Base-by-base conservation (phyloP, 805 yeast genomes). In the Candida sonorensis region DNA sequence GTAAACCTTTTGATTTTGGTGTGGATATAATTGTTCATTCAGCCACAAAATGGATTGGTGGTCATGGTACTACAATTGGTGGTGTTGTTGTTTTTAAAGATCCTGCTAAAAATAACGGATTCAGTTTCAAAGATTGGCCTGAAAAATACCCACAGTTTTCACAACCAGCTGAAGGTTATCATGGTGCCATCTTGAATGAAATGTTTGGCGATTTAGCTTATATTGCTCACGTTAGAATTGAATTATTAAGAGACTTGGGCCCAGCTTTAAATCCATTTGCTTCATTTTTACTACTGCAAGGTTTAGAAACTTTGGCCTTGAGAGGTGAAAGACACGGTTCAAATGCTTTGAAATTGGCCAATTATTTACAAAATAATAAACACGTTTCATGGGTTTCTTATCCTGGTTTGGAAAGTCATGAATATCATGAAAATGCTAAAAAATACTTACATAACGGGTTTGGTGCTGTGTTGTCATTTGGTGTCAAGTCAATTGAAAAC, bases 21-120 rank as follows among this genome's bases (percentile, higher is more conserved):
- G 97, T 86, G 29, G 96, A 88, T 57, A 81, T 88, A 44, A 81
- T 90, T 21, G 82, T 82, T 14, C 95, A 88, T 60, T 87, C 96
- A 40, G 95, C 96, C 34, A 88, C 97, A 38, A 88, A 88, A 61
- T 90, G 96, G 96, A 88, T 88, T 45, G 95, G 95, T 42, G 97
- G 97, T 38, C 97, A 88, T 55, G 97, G 97, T 55, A 86, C 83
- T 36, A 85, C 96, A 27, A 79, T 88, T 59, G 97, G 82, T 33
- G 97, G 97, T 68, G 83, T 80, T 33, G 69, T 90, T 44, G 70
- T 90, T 29, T 55, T 34, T 44, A 55, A 53, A 28, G 51, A 53
- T 30, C 46, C 50, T 13, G 38, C 45, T 13, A 96, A 90, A 57
- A 75, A 87, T 23, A 96, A 97, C 46, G 88, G 82, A 31, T 90